Percentiles rank a stretch among this genome's conserved stretches.
Evolutionary conservation across 2,329 filamentous ascomycete species (phyloP).

Genomic region (Didymella segeticola): DNA sequence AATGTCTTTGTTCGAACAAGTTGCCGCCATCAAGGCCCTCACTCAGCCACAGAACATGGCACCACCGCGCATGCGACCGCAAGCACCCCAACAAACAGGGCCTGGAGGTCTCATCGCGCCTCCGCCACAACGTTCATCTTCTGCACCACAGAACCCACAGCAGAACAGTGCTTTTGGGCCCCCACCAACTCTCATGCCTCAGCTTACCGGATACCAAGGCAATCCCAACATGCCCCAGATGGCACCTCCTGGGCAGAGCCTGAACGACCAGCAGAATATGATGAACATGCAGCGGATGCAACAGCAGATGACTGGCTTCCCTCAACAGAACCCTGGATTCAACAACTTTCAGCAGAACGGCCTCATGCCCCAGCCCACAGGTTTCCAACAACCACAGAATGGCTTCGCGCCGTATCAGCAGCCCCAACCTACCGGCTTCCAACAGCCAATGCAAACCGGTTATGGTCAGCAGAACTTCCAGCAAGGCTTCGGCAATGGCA

Average conservation of each 20-base stretch:
- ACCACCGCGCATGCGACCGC: slow-evolving; percentile 70
- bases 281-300: slow-evolving; percentile 47
- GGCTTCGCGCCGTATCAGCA: slow-evolving; percentile 52
- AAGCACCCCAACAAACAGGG: slow-evolving; percentile 69
- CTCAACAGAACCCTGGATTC: slow-evolving; percentile 44
- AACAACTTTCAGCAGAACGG: slow-evolving; percentile 43
- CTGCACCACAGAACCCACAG: slow-evolving; percentile 78
- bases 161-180: slow-evolving; percentile 74
- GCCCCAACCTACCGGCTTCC: slow-evolving; percentile 51
- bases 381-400: slow-evolving; percentile 56
- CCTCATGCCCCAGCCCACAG: slow-evolving; percentile 49
- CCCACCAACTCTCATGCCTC: slow-evolving; percentile 77
- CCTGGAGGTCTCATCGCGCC: slow-evolving; percentile 73
- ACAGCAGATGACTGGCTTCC: slow-evolving; percentile 50
- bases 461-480: slow-evolving; percentile 35
- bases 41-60: slow-evolving; percentile 48
- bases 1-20: slow-evolving; percentile 46
- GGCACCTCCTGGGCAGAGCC: slow-evolving; percentile 76
- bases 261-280: slow-evolving; percentile 67
- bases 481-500: slow-evolving; percentile 55
- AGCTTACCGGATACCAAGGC: slow-evolving; percentile 74
- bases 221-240: slow-evolving; percentile 63
- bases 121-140: slow-evolving; percentile 80
- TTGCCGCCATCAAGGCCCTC: slow-evolving; percentile 47
- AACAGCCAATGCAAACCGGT: slow-evolving; percentile 57